Percentiles rank a stretch among this genome's conserved stretches.
phyloP scores from a whole-genome alignment of 2,329 filamentous ascomycete species.

The Penicillium aurantiogriseum region DNA sequence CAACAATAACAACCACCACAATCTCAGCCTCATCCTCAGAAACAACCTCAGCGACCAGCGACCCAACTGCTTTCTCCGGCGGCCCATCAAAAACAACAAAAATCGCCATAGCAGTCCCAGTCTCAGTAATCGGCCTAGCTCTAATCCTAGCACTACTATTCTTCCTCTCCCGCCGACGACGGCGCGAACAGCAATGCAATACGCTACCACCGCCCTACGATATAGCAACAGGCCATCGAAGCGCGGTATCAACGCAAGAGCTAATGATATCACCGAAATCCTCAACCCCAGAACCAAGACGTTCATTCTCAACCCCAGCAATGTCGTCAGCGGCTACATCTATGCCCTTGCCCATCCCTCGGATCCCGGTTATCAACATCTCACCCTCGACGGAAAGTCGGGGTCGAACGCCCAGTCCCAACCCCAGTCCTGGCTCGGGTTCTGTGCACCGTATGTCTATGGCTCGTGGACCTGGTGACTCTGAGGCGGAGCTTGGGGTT shows the following conservation, averaged over 20 bases:
- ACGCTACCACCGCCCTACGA: conserved; percentile 6
- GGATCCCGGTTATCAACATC: conserved; percentile 10
- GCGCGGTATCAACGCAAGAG: conserved; percentile 13
- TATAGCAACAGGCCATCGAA: conserved; percentile 8
- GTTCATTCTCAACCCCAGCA: background rate
- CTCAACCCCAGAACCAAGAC: background rate
- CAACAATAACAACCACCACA: background rate
- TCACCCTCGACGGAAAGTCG: background rate
- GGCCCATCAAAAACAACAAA: conserved; percentile 23
- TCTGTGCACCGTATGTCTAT: background rate
- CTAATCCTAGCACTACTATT: conserved; percentile 26
- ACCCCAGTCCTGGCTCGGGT: background rate
- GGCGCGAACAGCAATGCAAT: conserved; percentile 9
- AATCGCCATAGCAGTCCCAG: conserved; percentile 36
- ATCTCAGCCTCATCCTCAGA: background rate
- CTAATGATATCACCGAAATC: conserved; percentile 10
- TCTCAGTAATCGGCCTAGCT: conserved; percentile 30
- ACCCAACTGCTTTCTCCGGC: conserved; percentile 5
- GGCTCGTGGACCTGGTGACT: background rate
- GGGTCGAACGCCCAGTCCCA: background rate
- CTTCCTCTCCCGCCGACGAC: conserved; percentile 28
- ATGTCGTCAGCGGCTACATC: background rate
- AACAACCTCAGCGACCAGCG: background rate
- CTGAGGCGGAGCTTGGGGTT: conserved; percentile 11
- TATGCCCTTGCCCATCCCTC: background rate